These are phyloP conservation scores for Theileria sp. DNA, from an alignment of 169 alveolate genomes.

Conservation along the genomic window DNA sequence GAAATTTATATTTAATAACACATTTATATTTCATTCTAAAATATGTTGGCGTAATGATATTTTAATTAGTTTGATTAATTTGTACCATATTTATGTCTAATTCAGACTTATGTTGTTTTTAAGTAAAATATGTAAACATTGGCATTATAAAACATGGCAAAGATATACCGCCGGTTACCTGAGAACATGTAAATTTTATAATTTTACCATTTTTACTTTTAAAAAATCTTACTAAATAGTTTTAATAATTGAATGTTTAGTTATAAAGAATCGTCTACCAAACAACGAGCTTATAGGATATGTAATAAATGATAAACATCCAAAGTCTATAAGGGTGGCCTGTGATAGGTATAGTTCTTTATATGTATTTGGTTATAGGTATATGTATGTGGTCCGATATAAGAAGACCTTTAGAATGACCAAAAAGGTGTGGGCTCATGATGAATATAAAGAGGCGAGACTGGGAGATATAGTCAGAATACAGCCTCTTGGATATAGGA, in stretches of 20 bases:
- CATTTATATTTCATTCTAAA: background rate
- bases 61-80: background rate
- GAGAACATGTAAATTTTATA: constrained; percentile 76
- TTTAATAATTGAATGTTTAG: constrained; percentile 36
- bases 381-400: constrained; percentile 87
- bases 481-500: constrained; percentile 86
- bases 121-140: constrained; percentile 61
- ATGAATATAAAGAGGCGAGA: constrained; percentile 80
- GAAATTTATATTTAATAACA: background rate
- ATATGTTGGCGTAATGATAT: constrained; percentile 1
- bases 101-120: constrained; percentile 44
- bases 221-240: background rate
- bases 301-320: constrained; percentile 89
- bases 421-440: constrained; percentile 88
- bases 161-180: constrained; percentile 85
- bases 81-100: constrained; percentile 12
- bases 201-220: background rate
- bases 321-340: constrained; percentile 86
- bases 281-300: constrained; percentile 85
- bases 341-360: constrained; percentile 76
- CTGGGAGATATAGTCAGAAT: constrained; percentile 88
- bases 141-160: constrained; percentile 89
- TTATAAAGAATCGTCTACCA: constrained; percentile 80
- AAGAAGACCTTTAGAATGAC: constrained; percentile 85
- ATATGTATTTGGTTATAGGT: constrained; percentile 49